Base-by-base conservation (phyloP, 176 grass and related monocot species). In the Raddia guianensis region DNA sequence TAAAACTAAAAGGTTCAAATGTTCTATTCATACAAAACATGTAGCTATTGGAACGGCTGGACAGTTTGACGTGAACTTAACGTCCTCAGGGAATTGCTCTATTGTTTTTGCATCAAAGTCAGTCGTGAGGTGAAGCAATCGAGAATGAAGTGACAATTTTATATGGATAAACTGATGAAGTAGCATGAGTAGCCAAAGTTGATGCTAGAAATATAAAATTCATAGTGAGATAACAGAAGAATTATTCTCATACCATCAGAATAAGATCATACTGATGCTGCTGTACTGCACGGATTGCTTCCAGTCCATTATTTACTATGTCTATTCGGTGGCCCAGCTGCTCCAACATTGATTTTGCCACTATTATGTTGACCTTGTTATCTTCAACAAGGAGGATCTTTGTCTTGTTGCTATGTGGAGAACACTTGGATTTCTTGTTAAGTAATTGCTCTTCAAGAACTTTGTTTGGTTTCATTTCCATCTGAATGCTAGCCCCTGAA, bases 321-420 rank as follows among this genome's bases (percentile, higher is more conserved):
- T 91, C 76, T 88, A 94, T 85, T 78, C 59, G 83, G 62, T 94
- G 86, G 16, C 85, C 89, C 37, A 97, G 63, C n/a, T 94, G 89
- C 87, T 87, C 87, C 70, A 97, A 69, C 94, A 97, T 97, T 76
- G 89, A 92, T 89, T 90, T 90, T 37, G 91, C 95, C 61, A 97
- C 95, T 50, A 97, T 92, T 89, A 94, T 88, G 74, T 94, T 97
- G 80, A 97, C 85, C 68, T 66, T 87, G 74, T 97, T 94, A 88
- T 97, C 94, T 84, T 97, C 94, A 49, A 97, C 94, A 53, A 97
- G 89, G 74, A 97, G 92, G 80, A 97, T 94, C 66, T 77, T 89
- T 47, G 73, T 61, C 68, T 88, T 80, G 47, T 47, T 86, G 50
- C 65, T 46, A 51, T 46, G 58, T 69, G 79, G 67, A 56, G 83